Evolutionary conservation across 176 grass and related monocot genomes (phyloP).

Genomic region (Oryza meyeriana): DNA sequence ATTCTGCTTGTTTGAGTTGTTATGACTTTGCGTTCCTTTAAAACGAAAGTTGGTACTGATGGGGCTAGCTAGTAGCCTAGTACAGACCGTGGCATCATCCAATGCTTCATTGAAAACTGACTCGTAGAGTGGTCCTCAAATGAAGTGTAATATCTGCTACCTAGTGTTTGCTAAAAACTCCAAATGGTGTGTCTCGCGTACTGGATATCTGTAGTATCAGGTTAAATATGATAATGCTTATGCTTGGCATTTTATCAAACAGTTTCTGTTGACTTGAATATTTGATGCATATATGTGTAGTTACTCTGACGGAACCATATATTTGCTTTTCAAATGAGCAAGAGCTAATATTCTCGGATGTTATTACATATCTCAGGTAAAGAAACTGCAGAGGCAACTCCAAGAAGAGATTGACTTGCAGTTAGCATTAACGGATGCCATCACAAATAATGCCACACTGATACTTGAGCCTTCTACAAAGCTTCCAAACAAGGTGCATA

Average conservation of each 20-base stretch:
- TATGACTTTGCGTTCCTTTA: background rate
- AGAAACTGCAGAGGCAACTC: constrained; percentile 71
- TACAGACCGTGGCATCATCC: background rate
- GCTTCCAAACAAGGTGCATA: constrained; percentile 71
- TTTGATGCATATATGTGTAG: background rate
- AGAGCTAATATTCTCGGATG: background rate
- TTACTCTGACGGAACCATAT: background rate
- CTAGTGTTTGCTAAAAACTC: background rate
- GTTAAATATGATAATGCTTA: background rate
- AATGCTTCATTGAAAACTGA: background rate
- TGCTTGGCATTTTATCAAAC: background rate
- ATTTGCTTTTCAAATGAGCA: background rate
- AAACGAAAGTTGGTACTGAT: background rate
- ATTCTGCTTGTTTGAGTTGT: background rate
- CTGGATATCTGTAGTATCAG: background rate
- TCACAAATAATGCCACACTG: constrained; percentile 51
- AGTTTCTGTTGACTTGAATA: background rate
- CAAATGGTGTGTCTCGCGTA: background rate
- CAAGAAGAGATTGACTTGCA: constrained; percentile 93
- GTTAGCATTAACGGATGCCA: constrained; percentile 70
- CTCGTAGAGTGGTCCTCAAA: background rate
- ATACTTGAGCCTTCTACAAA: constrained; percentile 68
- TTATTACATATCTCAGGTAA: constrained; percentile 50
- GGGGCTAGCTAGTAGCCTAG: background rate
- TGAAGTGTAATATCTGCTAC: background rate